Evolutionary conservation across 257 asterid genomes (phyloP), one percentile per base, ranked within the genome.

Genomic region (Ilex asprella): DNA sequence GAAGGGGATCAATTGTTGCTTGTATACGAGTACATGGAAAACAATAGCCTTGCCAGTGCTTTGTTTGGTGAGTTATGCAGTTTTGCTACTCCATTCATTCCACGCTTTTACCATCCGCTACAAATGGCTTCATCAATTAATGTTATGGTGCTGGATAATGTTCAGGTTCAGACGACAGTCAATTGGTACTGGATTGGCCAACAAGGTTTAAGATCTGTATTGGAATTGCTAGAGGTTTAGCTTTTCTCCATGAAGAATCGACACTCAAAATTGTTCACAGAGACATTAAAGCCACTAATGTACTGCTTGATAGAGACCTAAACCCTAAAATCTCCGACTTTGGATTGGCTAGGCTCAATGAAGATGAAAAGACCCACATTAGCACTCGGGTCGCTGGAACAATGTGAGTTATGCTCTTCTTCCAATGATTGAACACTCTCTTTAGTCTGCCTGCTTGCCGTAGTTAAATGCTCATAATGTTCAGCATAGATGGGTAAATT

Each of bases 301-400:
- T 21, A 67, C 82, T 90, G 52, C 87, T 91, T 27, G 97, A 87
- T 71, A 64, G 74, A 31, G 85, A 85, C 64, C 80, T 91, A 12
- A 84, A 56, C 61, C 91, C 97, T 7, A 91, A 91, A 70, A 91
- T 91, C 69, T 91, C 97, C 0, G 97, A 91, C 76, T 91, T 91
- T 39, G 97, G 97, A 50, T 67, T 91, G 79, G 97, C 97, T 64
- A 80, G 84, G 80, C 95, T 91, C 56, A 77, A 79, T 61, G 97
- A 85, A 79, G 97, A 84, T 9, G 95, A 84, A 64, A 85, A 73
- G 76, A 75, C 89, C 4, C 95, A 91, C 67, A 85, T 91, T 52
- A 91, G 95, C 85, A 91, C 97, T 2, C 84, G 78, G 77, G 74
- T 87, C 52, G 97, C 97, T 12, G 97, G 97, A 73, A 87, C 97